A percentile compares a stretch with the other conserved stretches of the same genome.
phyloP scores from a whole-genome alignment of 495 filamentous ascomycete species.

The Sphaerosporella brunnea region DNA sequence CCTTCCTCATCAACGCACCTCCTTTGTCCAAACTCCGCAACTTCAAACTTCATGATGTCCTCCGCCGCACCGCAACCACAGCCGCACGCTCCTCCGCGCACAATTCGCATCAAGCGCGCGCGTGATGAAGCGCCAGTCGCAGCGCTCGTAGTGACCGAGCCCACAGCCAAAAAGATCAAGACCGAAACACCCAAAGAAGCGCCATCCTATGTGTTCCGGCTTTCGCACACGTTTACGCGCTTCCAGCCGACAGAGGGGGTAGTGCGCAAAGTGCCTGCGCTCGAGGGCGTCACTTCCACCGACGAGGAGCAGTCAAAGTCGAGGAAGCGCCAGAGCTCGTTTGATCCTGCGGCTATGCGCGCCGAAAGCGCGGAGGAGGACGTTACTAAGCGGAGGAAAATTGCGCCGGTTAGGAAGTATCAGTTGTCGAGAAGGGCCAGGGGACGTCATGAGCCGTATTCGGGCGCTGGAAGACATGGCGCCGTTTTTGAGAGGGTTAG shows the following conservation, averaged over 20 bases:
- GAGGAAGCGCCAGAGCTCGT: background rate
- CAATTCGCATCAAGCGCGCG: conserved; percentile 25
- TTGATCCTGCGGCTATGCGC: background rate
- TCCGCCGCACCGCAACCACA: too few relatives aligned
- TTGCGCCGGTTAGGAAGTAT: background rate
- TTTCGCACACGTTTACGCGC: conserved; percentile 19
- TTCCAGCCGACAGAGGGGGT: conserved; percentile 7
- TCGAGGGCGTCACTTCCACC: background rate
- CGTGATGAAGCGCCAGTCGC: conserved; percentile 23
- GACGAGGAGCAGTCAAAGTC: background rate
- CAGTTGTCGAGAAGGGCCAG: background rate
- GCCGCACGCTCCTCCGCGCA: conserved; percentile 21
- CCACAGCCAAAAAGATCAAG: background rate
- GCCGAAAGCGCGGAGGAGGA: background rate
- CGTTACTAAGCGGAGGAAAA: background rate
- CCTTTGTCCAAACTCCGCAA: too few relatives aligned
- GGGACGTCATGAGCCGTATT: background rate
- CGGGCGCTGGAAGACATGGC: background rate
- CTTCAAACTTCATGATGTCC: too few relatives aligned
- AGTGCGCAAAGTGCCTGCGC: too few relatives aligned
- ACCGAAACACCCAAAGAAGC: conserved; percentile 4
- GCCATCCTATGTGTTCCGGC: conserved; percentile 20
- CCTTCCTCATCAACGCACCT: too few relatives aligned
- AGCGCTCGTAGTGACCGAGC: background rate
- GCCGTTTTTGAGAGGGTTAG: background rate